A percentile compares a stretch with the other conserved stretches of the same genome.
Evolutionary conservation across 495 filamentous ascomycete genomes (phyloP).

Genomic region (Xylaria cubensis): DNA sequence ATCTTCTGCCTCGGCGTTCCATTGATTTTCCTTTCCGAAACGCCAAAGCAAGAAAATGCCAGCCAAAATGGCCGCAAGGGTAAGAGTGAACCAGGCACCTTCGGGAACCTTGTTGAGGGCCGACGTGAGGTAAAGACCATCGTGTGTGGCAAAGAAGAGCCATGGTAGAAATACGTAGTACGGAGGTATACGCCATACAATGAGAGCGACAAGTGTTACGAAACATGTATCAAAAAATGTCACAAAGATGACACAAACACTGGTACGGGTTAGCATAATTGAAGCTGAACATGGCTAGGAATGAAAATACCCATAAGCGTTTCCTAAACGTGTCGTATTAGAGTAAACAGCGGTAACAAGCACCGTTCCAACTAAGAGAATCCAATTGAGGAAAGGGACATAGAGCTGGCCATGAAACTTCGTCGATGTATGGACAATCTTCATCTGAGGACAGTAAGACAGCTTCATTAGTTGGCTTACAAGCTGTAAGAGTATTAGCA

Average conservation of each 20-base stretch:
- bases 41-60: conserved; percentile 73
- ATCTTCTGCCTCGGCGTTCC: conserved; percentile 68
- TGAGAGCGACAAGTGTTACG: conserved; percentile 69
- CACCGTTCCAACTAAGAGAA: conserved; percentile 77
- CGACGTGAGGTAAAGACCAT: conserved; percentile 70
- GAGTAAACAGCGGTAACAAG: conserved; percentile 74
- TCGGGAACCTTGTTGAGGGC: conserved; percentile 72
- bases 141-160: conserved; percentile 65
- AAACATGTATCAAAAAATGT: conserved; percentile 77
- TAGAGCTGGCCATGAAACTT: conserved; percentile 75
- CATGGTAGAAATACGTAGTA: conserved; percentile 65
- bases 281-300: conserved; percentile 27
- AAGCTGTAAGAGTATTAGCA: conserved; percentile 50
- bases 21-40: conserved; percentile 76
- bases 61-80: conserved; percentile 64
- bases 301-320: conserved; percentile 47
- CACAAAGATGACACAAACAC: conserved; percentile 74
- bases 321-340: conserved; percentile 63
- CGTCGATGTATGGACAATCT: conserved; percentile 68
- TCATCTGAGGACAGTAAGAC: conserved; percentile 77
- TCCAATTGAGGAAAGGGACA: conserved; percentile 74
- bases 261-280: conserved; percentile 51
- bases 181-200: conserved; percentile 69
- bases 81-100: conserved; percentile 77
- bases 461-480: conserved; percentile 76